Conservation (phyloP, 148 eudicot genomes). For the Cornus suecica region DNA sequence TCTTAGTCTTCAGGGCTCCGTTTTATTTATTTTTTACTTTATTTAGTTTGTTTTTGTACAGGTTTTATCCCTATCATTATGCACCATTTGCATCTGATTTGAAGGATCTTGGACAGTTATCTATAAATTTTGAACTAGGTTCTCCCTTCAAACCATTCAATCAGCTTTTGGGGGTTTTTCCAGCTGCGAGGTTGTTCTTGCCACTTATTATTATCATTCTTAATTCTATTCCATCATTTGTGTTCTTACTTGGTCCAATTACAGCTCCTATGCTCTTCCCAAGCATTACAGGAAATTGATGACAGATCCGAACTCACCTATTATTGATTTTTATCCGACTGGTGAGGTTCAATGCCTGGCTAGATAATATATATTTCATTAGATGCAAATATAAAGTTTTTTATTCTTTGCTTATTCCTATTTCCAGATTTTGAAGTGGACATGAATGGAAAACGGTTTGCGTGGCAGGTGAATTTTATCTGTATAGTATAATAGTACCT, state of each 20-base stretch:
- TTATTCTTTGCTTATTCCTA: not conserved
- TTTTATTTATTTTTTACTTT: conserved; percentile 9
- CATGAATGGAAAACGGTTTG: conserved; percentile 92
- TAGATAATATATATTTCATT: not conserved
- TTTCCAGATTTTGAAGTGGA: conserved; percentile 83
- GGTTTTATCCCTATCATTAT: conserved; percentile 99
- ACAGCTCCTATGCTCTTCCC: conserved; percentile 97
- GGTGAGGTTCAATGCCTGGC: conserved; percentile 35
- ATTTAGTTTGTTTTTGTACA: too few species aligned
- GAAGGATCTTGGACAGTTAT: conserved; percentile 57
- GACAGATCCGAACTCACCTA: conserved; percentile 81
- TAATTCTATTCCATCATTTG: conserved; percentile 1
- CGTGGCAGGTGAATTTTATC: conserved; percentile 74
- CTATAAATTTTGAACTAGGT: conserved; percentile 79
- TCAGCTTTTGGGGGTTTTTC: conserved; percentile 94
- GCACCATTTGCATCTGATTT: conserved; percentile 99
- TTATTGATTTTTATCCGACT: conserved; percentile 85
- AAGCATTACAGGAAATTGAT: conserved; percentile 76
- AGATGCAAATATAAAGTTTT: not conserved
- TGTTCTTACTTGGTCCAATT: conserved; percentile 33
- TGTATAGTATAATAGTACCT: not conserved
- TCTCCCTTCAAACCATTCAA: conserved; percentile 93
- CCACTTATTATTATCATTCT: conserved; percentile 4
- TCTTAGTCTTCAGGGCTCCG: not conserved
- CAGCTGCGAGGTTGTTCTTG: conserved; percentile 81